Base-by-base conservation (phyloP, 2,329 filamentous ascomycete genomes). In the Pestalotiopsis sp. region DNA sequence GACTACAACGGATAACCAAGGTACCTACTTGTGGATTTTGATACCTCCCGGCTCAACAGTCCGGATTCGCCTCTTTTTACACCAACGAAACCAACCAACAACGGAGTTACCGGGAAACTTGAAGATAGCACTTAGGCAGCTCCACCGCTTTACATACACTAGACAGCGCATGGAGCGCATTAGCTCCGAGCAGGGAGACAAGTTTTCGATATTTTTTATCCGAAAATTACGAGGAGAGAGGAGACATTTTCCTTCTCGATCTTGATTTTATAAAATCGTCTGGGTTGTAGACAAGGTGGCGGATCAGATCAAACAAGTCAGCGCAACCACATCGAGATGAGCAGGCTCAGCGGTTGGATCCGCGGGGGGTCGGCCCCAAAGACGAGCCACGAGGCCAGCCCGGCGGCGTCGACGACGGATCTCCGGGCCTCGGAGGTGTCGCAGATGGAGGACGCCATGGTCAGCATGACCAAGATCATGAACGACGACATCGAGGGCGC, bases 401-500 rank as follows among this genome's bases (percentile, higher is more conserved):
- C 77, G 25, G 72, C 77, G 17, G 66, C 69, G n/a, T 79, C 82
- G 59, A 70, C 75, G 70, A 66, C 75, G 4, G 77, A 80, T 41
- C 76, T 79, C 13, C 72, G 78, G 4, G 81, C 80, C 31, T 79
- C 82, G 67, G 86, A 89, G 75, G 81, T 85, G 70, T 80, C 81
- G 57, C 83, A 90, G 75, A 85, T 92, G 72, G 81, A 86, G 72
- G 85, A 88, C 73, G 90, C 89, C 72, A 87, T 91, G 83, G 79
- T 77, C 78, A 92, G 92, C 52, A 89, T 91, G 4, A 86, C 87
- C 9, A 83, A 93, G 68, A 93, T 97, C 74, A 92, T 97, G 86
- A 92, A 96, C 77, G 94, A 97, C 81, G 94, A 98, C 81, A 91
- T 98, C 70, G 92, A 94, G 45, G 90, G 89, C 52, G 96, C 96